A percentile compares a stretch with the other conserved stretches of the same genome.
These are phyloP conservation scores for Spergularia bocconei DNA, from an alignment of 148 eudicot genomes.

Conservation along the genomic window DNA sequence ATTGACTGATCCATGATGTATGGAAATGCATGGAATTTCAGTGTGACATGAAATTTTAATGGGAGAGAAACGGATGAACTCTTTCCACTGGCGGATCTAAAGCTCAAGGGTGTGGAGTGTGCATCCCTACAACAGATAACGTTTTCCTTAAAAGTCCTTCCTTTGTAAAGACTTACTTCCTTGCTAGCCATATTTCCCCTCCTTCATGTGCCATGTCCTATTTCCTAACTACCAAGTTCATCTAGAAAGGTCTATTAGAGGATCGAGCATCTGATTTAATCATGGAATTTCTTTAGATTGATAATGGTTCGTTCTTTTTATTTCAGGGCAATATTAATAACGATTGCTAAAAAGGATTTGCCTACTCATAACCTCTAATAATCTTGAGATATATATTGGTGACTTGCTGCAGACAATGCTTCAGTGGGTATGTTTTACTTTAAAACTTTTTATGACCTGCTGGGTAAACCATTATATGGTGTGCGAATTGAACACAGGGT, in stretches of 20 bases:
- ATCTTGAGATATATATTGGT: neutral
- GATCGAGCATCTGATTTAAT: neutral
- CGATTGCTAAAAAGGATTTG: neutral
- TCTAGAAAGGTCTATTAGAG: neutral
- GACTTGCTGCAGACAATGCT: neutral
- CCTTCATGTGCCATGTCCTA: neutral
- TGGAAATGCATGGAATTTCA: too few species aligned
- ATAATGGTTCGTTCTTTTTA: neutral
- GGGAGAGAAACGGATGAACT: neutral
- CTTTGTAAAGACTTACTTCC: neutral
- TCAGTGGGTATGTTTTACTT: neutral
- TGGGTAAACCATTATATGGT: neutral
- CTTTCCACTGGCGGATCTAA: neutral
- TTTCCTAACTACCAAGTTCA: neutral
- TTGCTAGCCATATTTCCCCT: neutral
- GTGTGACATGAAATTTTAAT: neutral
- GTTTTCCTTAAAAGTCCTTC: neutral
- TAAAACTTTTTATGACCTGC: neutral
- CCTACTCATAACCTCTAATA: neutral
- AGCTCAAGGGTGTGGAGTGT: neutral
- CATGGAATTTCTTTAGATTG: neutral
- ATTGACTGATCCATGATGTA: too few species aligned
- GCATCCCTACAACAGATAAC: neutral
- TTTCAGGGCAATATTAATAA: too few species aligned
- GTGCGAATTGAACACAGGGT: neutral